Evolutionary conservation across 306 rosid species (phyloP).

Genomic region (Sicyos baderoa): DNA sequence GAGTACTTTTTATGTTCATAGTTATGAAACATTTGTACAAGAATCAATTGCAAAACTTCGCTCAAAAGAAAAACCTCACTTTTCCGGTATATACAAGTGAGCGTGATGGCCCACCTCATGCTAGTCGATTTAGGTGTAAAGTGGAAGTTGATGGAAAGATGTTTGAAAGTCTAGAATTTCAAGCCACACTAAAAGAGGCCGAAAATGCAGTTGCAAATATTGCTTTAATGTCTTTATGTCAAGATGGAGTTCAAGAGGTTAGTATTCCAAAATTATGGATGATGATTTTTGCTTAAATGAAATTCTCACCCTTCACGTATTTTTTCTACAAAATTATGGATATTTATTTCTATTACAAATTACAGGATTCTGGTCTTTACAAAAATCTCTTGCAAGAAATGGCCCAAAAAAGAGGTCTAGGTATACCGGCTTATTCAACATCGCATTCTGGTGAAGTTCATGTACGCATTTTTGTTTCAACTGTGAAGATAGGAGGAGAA

Average conservation of each 20-base stretch:
- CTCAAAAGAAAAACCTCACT: slow-evolving; percentile 47
- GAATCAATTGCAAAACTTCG: slow-evolving; percentile 53
- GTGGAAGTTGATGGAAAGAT: slow-evolving; percentile 57
- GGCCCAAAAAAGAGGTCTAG: slow-evolving; percentile 46
- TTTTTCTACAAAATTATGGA: neutral
- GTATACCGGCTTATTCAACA: slow-evolving; percentile 47
- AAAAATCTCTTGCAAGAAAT: slow-evolving; percentile 78
- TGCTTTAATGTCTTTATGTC: slow-evolving; percentile 52
- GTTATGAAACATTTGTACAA: slow-evolving; percentile 51
- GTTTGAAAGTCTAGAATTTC: slow-evolving; percentile 45
- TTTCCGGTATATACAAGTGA: slow-evolving; percentile 58
- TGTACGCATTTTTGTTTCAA: slow-evolving; percentile 47
- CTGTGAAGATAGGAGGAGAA: slow-evolving; percentile 52
- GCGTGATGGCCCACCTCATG: slow-evolving; percentile 83
- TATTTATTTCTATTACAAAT: slow-evolving; percentile 12
- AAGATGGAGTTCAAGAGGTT: slow-evolving; percentile 50
- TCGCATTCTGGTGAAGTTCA: slow-evolving; percentile 48
- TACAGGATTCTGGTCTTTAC: slow-evolving; percentile 50
- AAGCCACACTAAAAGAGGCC: slow-evolving; percentile 62
- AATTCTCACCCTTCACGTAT: neutral
- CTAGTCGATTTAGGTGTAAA: slow-evolving; percentile 50
- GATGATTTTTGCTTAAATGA: slow-evolving; percentile 1
- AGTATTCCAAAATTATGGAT: slow-evolving; percentile 26
- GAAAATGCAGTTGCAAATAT: slow-evolving; percentile 78
- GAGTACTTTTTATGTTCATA: slow-evolving; percentile 21